Percentiles rank a stretch among this genome's conserved stretches.
Conservation (phyloP, 2,329 filamentous ascomycete genomes). For the Trichoderma gracile region DNA sequence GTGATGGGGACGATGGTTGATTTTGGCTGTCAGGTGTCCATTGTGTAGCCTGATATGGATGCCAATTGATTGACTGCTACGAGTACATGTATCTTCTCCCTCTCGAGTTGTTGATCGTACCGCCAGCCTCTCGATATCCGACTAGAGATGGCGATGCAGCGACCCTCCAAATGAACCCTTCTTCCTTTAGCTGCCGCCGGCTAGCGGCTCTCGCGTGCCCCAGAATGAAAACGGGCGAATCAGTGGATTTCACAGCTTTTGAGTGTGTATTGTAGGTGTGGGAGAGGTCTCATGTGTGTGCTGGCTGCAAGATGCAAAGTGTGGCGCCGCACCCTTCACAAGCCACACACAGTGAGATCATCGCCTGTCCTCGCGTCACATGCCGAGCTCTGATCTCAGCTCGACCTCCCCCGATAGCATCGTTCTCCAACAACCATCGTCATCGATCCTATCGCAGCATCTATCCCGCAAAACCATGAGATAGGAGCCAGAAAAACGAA, state of each 20-base stretch:
- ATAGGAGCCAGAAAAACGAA: background rate
- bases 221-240: slow-evolving; percentile 10
- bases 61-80: background rate
- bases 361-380: slow-evolving; percentile 22
- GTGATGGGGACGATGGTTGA: background rate
- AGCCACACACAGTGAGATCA: slow-evolving; percentile 26
- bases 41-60: background rate
- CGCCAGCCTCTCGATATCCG: no score
- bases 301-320: background rate
- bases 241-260: background rate
- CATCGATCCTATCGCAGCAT: background rate
- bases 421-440: background rate
- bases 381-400: slow-evolving; percentile 7
- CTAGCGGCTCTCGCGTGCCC: slow-evolving; percentile 16
- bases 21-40: background rate
- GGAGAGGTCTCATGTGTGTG: no score
- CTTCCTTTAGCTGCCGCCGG: slow-evolving; percentile 15
- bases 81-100: no score
- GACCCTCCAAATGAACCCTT: slow-evolving; percentile 13
- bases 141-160: background rate
- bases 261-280: background rate
- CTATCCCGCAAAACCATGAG: background rate
- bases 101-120: no score
- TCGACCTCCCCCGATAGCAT: slow-evolving; percentile 17
- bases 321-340: slow-evolving; percentile 9